Evolutionary conservation across 345 rosid species (phyloP), one percentile per base, ranked within the genome.

Genomic region (Populus ilicifolia): DNA sequence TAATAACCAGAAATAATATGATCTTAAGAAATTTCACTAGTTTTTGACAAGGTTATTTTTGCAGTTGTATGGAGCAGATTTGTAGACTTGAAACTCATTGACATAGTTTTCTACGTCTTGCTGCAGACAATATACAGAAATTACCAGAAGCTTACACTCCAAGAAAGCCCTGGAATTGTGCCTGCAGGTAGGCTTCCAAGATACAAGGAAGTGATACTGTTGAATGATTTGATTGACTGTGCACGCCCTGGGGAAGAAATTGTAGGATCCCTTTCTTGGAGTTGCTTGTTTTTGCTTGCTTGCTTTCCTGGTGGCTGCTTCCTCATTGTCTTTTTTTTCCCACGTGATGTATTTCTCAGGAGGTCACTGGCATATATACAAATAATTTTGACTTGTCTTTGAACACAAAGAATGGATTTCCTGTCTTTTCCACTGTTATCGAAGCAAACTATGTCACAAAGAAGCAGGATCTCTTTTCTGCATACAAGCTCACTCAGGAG

Each of bases 121-220:
- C 67, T 87, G 77, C 90, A 96, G 99, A 96, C 99, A 23, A 85
- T 96, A 80, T 96, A 96, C 84, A 88, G 98, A 79, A 96, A 96
- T 78, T 96, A 93, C 82, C 99, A 96, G 88, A 96, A 96, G 82
- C 94, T 96, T 66, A 92, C 97, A 36, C 93, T 96, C 69, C 98
- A 93, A 85, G 99, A 96, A 88, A 93, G 98, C 83, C 99, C 99
- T 66, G 98, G 98, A 84, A 96, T 91, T 73, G 98, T 96, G 62
- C 99, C 98, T 76, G 99, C 99, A 35, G 99, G 99, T 63, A 88
- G 98, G 79, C 98, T 96, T 81, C 98, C 99, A 65, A 90, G 99
- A 91, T 90, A 90, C 91, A 96, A 96, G 86, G 98, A 96, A 90
- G 97, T 96, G 80, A 96, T 96, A 77, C 81, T 93, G 76, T 76